Evolutionary conservation across 495 filamentous ascomycete genomes (phyloP).

Genomic region (Trichoderma parareesei): DNA sequence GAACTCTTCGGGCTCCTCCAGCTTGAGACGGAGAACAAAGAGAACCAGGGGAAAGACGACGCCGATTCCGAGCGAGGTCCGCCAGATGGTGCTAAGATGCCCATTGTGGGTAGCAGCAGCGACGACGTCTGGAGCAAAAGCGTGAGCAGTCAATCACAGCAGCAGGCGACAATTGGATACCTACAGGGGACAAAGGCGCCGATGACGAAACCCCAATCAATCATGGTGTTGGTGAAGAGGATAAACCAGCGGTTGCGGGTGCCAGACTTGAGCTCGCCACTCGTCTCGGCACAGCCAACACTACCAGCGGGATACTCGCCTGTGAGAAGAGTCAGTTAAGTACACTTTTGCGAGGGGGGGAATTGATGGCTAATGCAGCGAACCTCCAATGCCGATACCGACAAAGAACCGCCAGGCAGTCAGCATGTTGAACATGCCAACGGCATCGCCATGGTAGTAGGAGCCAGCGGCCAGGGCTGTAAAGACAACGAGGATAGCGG

Average conservation of each 20-base stretch:
- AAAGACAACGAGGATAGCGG: constrained; percentile 75
- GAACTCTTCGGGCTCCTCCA: constrained; percentile 80
- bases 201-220: constrained; percentile 73
- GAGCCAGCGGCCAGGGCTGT: constrained; percentile 70
- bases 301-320: constrained; percentile 86
- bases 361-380: constrained; percentile 30
- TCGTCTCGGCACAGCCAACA: constrained; percentile 76
- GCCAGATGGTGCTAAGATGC: constrained; percentile 69
- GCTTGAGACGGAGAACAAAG: constrained; percentile 63
- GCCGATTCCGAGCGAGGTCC: constrained; percentile 67
- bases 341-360: constrained; percentile 24
- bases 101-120: constrained; percentile 59
- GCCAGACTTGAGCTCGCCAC: constrained; percentile 71
- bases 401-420: constrained; percentile 77
- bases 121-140: constrained; percentile 38
- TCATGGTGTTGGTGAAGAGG: constrained; percentile 84
- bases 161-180: neutral
- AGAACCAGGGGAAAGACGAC: constrained; percentile 69
- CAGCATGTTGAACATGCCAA: constrained; percentile 73
- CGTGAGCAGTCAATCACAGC: too few relatives aligned
- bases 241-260: constrained; percentile 85
- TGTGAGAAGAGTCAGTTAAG: constrained; percentile 36
- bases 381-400: constrained; percentile 56
- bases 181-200: constrained; percentile 58
- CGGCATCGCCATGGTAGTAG: constrained; percentile 56